Evolutionary conservation across 2,329 filamentous ascomycete genomes (phyloP), one percentile per base, ranked within the genome.

Genomic region (Talaromyces sp.): DNA sequence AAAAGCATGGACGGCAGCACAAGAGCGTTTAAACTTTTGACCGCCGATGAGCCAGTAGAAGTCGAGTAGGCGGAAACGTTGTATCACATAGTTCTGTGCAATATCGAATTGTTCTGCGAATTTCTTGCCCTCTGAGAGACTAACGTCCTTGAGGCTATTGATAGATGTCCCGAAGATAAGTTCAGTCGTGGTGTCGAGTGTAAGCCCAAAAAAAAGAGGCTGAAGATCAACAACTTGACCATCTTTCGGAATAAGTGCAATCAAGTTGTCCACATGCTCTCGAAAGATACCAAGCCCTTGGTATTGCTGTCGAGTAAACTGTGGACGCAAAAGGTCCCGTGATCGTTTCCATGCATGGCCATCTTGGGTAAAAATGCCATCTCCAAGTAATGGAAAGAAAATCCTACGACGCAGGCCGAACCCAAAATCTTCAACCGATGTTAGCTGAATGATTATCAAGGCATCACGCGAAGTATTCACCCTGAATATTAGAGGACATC

Each of bases 341-440:
- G 62, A 59, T n/a, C 60, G 54, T 9, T n/a, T 19, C 93, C 93
- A 97, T 56, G 84, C 78, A 35, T 88, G 82, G 3, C 90, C 90
- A 74, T 97, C 93, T 0, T 91, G 96, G 8, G 88, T 88, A 77
- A 91, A 92, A 24, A 65, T 65, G 7, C 63, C 57, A 5, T 61
- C 45, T 35, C 63, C 63, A 37, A 65, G 35, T n/a, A 65, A 60
- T 35, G 63, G 63, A 6, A 71, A 71, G 66, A 76, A 75, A n/a
- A 41, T 41, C 37, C n/a, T 41, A 41, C 37, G 14, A 41, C 37
- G 14, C 16, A 41, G 37, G 14, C 37, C 37, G 14, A 41, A 41
- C 16, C 37, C 16, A 41, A 41, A 41, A 4, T 41, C 37, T 41
- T 41, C 16, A 13, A 11, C 14, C 37, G 5, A 3, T 16, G 37